phyloP scores from a whole-genome alignment of 139 green algal genomes.

The Chlamydomonas sp. region DNA sequence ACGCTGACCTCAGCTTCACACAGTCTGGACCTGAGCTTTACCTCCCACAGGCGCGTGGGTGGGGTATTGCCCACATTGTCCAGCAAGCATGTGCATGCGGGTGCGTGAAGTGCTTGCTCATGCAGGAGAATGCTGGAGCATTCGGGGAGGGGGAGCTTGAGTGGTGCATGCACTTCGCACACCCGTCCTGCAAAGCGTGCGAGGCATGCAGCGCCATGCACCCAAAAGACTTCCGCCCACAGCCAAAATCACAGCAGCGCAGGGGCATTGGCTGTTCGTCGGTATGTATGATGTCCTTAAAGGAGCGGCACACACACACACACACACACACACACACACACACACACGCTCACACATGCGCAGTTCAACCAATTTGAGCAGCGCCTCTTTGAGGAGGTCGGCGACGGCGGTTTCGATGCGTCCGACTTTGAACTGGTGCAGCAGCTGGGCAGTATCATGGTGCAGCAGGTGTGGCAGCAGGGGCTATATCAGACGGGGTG shows the following conservation, averaged over 20 bases:
- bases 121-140: background rate
- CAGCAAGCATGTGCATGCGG: too few relatives aligned
- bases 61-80: too few relatives aligned
- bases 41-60: too few relatives aligned
- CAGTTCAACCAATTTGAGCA: background rate
- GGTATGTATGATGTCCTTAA: background rate
- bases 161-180: too few relatives aligned
- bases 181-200: too few relatives aligned
- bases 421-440: slow-evolving; percentile 12
- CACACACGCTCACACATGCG: background rate
- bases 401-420: slow-evolving; percentile 2
- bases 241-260: background rate
- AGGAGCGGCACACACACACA: too few relatives aligned
- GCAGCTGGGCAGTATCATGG: slow-evolving; percentile 9
- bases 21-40: too few relatives aligned
- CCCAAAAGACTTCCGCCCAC: background rate
- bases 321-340: too few relatives aligned
- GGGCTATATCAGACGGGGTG: too few relatives aligned
- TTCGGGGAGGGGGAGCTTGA: background rate
- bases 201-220: background rate
- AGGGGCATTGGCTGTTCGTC: background rate
- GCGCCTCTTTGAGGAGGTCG: slow-evolving; percentile 2
- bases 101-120: slow-evolving; percentile 1
- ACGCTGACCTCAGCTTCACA: background rate
- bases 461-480: slow-evolving; percentile 10